Percentiles rank a stretch among this genome's conserved stretches.
These are phyloP conservation scores for Suillus occidentalis DNA, from an alignment of 768 basidiomycete genomes.

Conservation along the genomic window DNA sequence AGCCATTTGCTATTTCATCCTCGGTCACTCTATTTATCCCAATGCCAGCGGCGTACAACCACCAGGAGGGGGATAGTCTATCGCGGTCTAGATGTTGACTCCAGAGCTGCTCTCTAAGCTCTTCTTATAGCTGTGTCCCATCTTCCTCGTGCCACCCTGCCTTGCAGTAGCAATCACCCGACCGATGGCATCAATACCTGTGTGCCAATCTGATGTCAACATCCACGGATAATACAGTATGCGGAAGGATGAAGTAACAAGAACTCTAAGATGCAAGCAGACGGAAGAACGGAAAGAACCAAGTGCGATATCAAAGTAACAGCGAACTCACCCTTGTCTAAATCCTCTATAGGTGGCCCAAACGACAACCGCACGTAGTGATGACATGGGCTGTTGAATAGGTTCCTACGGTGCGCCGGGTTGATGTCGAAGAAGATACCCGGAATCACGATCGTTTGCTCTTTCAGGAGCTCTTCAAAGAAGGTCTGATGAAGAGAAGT, in stretches of 20 bases:
- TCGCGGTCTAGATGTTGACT: slow-evolving; percentile 22
- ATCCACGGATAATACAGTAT: not conserved
- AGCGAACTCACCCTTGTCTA: slow-evolving; percentile 62
- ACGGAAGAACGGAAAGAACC: not conserved
- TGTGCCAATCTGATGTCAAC: slow-evolving; percentile 3
- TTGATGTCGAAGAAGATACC: slow-evolving; percentile 87
- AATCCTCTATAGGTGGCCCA: slow-evolving; percentile 75
- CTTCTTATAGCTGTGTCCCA: slow-evolving; percentile 75
- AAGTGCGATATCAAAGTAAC: not conserved
- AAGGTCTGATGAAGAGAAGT: slow-evolving; percentile 55
- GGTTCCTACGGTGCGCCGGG: slow-evolving; percentile 79
- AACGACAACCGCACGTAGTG: slow-evolving; percentile 88
- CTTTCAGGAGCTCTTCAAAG: slow-evolving; percentile 92
- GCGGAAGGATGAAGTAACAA: not conserved
- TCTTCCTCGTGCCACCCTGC: slow-evolving; percentile 54
- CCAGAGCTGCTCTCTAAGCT: slow-evolving; percentile 41
- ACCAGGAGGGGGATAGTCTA: not conserved
- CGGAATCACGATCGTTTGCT: slow-evolving; percentile 87
- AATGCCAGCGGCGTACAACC: not conserved
- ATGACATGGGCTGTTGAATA: slow-evolving; percentile 89
- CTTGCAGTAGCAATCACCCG: slow-evolving; percentile 71
- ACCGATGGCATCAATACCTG: slow-evolving; percentile 84
- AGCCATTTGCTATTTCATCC: not conserved
- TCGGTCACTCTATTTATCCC: not conserved
- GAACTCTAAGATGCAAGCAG: not conserved